A percentile compares a stretch with the other conserved stretches of the same genome.
These are phyloP conservation scores for Backusella psychrophila DNA, from an alignment of 192 early-diverging fungal genomes.

Conservation along the genomic window DNA sequence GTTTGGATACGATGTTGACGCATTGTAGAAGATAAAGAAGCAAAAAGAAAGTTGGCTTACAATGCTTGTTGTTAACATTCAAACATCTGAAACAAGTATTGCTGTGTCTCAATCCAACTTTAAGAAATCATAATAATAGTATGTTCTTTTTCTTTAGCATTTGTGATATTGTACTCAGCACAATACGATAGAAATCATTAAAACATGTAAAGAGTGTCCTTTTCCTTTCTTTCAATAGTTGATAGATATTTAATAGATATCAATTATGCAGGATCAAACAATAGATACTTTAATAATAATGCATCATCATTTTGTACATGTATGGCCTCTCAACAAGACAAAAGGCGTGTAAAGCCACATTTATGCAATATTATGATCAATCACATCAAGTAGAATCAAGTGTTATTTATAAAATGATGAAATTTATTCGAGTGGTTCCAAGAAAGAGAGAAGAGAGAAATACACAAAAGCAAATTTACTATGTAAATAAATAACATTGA, in stretches of 20 bases:
- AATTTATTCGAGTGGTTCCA: conserved; percentile 8
- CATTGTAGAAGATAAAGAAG: neutral
- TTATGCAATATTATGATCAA: neutral
- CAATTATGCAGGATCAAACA: too few relatives aligned
- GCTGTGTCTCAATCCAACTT: neutral
- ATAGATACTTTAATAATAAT: too few relatives aligned
- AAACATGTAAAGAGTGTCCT: too few relatives aligned
- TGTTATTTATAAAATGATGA: conserved; percentile 3
- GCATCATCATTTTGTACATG: neutral
- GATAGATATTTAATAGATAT: too few relatives aligned
- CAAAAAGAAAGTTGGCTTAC: neutral
- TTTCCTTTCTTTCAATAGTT: too few relatives aligned
- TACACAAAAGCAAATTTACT: neutral
- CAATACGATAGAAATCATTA: too few relatives aligned
- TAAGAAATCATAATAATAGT: neutral
- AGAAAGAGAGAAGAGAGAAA: neutral
- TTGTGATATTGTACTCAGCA: too few relatives aligned
- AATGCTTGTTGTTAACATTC: neutral
- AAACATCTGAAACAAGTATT: neutral
- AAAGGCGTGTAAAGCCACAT: neutral
- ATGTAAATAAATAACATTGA: neutral
- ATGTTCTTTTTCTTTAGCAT: too few relatives aligned
- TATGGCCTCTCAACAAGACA: neutral
- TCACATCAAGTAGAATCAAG: neutral
- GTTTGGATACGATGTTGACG: neutral